phyloP scores from a whole-genome alignment of 1,139 yeast species.

The Magnusiomyces suaveolens region DNA sequence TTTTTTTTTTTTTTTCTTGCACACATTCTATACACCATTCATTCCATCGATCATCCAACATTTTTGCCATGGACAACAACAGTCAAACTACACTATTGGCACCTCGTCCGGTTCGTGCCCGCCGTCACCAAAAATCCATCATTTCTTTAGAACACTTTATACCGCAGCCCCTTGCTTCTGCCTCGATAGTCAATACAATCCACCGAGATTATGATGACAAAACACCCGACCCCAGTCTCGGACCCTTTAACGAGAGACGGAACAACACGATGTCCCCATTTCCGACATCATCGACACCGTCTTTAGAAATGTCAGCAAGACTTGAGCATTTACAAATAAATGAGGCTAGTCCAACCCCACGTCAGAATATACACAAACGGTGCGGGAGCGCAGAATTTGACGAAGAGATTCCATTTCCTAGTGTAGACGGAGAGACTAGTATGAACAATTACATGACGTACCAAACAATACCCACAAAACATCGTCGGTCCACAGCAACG shows the following conservation, averaged over 20 bases:
- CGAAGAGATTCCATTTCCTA: conserved; percentile 2
- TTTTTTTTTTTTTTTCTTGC: too few relatives aligned
- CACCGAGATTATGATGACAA: neutral
- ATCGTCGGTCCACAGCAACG: neutral
- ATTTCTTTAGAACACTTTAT: conserved; percentile 18
- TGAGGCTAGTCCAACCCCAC: neutral
- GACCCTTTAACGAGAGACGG: too few relatives aligned
- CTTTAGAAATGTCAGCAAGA: neutral
- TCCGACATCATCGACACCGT: neutral
- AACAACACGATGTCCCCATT: neutral
- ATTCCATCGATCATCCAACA: too few relatives aligned
- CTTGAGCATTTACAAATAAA: neutral
- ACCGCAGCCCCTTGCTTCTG: neutral
- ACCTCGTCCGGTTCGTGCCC: conserved; percentile 21
- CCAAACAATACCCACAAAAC: neutral
- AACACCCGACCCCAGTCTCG: neutral
- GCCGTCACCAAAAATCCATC: conserved; percentile 19
- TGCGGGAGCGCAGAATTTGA: neutral
- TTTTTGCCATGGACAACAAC: neutral
- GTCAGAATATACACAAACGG: neutral
- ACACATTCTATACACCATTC: neutral
- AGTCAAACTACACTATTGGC: conserved; percentile 14
- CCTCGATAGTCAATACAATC: neutral
- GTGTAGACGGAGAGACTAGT: neutral
- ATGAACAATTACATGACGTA: neutral